Evolutionary conservation across 2,329 filamentous ascomycete genomes (phyloP).

Genomic region (Aureobasidium zeae): DNA sequence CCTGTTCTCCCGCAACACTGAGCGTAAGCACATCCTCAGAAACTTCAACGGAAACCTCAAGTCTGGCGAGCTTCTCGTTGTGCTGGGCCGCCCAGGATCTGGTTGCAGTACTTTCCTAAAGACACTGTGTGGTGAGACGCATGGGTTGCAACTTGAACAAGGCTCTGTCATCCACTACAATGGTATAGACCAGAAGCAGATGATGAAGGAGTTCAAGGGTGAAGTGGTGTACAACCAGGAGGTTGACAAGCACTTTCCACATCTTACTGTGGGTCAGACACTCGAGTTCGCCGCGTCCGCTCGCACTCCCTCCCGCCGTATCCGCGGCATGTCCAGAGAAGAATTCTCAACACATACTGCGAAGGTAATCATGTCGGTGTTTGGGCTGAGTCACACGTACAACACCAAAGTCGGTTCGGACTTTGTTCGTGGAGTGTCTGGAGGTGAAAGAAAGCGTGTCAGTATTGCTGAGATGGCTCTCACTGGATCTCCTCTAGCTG

Average conservation of each 20-base stretch:
- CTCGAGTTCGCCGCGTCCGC: conserved; percentile 47
- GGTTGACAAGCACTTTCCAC: conserved; percentile 31
- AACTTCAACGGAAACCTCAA: conserved; percentile 46
- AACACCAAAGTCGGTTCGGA: conserved; percentile 50
- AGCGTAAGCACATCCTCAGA: conserved; percentile 43
- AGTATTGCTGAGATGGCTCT: conserved; percentile 47
- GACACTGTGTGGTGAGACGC: conserved; percentile 50
- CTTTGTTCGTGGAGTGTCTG: conserved; percentile 52
- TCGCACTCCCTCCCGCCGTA: conserved; percentile 44
- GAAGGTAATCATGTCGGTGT: conserved; percentile 42
- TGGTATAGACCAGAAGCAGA: conserved; percentile 28
- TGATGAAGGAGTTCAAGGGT: conserved; percentile 40
- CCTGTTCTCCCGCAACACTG: not conserved
- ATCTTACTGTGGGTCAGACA: conserved; percentile 49
- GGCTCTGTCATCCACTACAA: conserved; percentile 52
- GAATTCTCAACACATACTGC: conserved; percentile 49
- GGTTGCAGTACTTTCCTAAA: conserved; percentile 57
- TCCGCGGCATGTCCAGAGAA: conserved; percentile 46
- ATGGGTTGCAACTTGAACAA: conserved; percentile 47
- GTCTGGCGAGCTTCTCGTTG: conserved; percentile 40
- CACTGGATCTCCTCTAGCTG: conserved; percentile 31
- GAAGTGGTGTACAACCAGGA: conserved; percentile 40
- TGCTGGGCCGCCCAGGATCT: conserved; percentile 57
- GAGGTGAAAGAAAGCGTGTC: conserved; percentile 49
- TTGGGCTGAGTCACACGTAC: conserved; percentile 47